Percentiles rank a stretch among this genome's conserved stretches.
These are phyloP conservation scores for Salinomyces thailandicus DNA, from an alignment of 2,329 filamentous ascomycete species.

Conservation along the genomic window DNA sequence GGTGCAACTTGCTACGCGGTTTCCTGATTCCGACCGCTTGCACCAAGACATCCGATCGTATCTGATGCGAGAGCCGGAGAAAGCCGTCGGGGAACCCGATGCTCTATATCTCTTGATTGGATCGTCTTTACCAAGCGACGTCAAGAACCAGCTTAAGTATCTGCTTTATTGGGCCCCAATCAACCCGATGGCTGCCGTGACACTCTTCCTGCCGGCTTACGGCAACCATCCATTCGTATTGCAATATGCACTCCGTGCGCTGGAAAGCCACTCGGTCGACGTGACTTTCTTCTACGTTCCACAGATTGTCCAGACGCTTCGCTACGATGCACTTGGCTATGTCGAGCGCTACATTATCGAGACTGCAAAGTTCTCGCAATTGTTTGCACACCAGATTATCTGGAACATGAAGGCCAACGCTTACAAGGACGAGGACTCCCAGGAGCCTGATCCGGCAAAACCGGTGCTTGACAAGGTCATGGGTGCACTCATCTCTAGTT, in stretches of 20 bases:
- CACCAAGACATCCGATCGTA: conserved; percentile 67
- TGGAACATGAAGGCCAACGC: conserved; percentile 99
- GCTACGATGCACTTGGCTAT: conserved; percentile 87
- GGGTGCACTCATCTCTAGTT: conserved; percentile 70
- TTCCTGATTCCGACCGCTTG: conserved; percentile 58
- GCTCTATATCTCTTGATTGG: conserved; percentile 76
- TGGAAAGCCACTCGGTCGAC: conserved; percentile 92
- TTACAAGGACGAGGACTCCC: conserved; percentile 91
- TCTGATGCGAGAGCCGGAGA: conserved; percentile 72
- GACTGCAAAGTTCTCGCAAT: conserved; percentile 92
- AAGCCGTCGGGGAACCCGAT: conserved; percentile 68
- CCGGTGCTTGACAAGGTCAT: conserved; percentile 87
- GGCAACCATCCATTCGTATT: conserved; percentile 85
- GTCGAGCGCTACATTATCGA: conserved; percentile 95
- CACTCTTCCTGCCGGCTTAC: conserved; percentile 85
- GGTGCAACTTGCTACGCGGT: conserved; percentile 72
- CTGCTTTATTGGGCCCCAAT: conserved; percentile 86
- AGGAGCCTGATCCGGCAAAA: conserved; percentile 85
- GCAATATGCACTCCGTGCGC: conserved; percentile 90
- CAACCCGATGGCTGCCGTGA: conserved; percentile 86
- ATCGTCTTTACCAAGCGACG: conserved; percentile 62
- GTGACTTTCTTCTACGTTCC: conserved; percentile 98
- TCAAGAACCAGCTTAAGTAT: conserved; percentile 82
- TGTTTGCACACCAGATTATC: conserved; percentile 98
- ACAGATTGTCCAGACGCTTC: conserved; percentile 89